These are phyloP conservation scores for Pythium pyrilobum DNA, from an alignment of 352 stramenopile species.

Conservation along the genomic window DNA sequence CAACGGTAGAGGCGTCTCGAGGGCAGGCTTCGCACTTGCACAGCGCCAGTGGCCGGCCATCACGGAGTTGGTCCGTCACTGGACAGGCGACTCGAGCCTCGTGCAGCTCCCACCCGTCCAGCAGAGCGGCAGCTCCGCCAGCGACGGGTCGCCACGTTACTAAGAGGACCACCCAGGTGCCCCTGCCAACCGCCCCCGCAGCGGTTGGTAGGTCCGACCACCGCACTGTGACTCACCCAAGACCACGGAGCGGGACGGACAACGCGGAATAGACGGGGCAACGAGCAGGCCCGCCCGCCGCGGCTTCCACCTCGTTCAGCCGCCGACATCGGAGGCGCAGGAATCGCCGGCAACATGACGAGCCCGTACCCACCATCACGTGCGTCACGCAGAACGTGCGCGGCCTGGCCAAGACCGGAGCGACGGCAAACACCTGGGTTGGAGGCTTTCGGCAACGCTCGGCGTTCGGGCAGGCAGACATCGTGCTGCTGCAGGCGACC, in stretches of 20 bases:
- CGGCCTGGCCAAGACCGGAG: not conserved
- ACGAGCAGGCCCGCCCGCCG: not conserved
- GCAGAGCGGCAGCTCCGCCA: not conserved
- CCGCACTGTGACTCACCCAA: not conserved
- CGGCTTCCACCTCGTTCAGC: no score
- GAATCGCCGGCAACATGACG: no score
- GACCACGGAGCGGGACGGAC: not conserved
- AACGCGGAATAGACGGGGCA: not conserved
- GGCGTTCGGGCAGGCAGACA: not conserved
- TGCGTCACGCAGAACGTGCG: conserved; percentile 11
- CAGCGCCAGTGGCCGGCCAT: not conserved
- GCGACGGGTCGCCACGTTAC: no score
- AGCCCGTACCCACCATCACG: not conserved
- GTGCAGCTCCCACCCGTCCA: not conserved
- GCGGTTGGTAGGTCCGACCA: not conserved
- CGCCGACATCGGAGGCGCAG: no score
- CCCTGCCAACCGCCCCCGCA: no score
- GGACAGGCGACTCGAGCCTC: not conserved
- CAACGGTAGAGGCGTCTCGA: not conserved
- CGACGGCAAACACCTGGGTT: not conserved
- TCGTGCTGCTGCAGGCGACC: conserved; percentile 6
- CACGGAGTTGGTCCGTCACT: not conserved
- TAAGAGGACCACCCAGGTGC: not conserved
- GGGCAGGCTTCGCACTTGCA: not conserved
- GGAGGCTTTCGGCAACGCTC: not conserved